A percentile compares a stretch with the other conserved stretches of the same genome.
phyloP scores from a whole-genome alignment of 2,329 filamentous ascomycete genomes.

The Cytospora chrysosperma region DNA sequence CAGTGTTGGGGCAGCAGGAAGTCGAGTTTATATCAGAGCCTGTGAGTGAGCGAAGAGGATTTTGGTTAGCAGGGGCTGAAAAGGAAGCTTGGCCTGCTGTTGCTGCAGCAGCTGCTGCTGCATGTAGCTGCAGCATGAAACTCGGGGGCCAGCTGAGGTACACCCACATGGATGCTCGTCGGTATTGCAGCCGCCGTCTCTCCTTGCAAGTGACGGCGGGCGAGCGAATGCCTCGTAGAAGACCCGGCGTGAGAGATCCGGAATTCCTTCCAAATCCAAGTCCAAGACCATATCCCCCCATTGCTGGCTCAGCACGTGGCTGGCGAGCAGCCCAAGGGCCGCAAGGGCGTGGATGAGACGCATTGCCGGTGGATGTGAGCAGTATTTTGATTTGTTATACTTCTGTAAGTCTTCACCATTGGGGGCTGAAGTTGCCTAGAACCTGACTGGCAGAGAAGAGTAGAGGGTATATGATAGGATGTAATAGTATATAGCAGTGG shows the following conservation, averaged over 20 bases:
- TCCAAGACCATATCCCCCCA: constrained; percentile 1
- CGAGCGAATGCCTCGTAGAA: constrained; percentile 5
- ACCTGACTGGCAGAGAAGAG: neutral
- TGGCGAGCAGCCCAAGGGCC: neutral
- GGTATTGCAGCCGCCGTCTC: constrained; percentile 14
- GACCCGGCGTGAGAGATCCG: constrained; percentile 6
- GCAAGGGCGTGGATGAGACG: constrained; percentile 5
- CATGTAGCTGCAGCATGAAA: neutral
- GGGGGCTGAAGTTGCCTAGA: neutral
- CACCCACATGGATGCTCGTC: constrained; percentile 14
- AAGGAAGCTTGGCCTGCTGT: too few species aligned
- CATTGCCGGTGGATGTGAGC: constrained; percentile 7
- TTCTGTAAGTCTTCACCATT: neutral
- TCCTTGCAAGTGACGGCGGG: constrained; percentile 11
- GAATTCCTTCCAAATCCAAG: too few species aligned
- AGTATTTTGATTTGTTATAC: neutral
- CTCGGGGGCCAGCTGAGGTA: neutral
- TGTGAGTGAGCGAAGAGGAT: neutral
- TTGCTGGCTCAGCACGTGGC: constrained; percentile 11
- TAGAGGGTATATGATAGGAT: neutral
- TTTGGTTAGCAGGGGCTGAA: neutral
- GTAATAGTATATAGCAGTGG: neutral
- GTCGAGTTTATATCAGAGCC: constrained; percentile 32
- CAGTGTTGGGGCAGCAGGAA: constrained; percentile 29
- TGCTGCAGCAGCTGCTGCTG: neutral